Evolutionary conservation across 2,329 filamentous ascomycete species (phyloP).

Genomic region (Arthrobotrys musiformis): DNA sequence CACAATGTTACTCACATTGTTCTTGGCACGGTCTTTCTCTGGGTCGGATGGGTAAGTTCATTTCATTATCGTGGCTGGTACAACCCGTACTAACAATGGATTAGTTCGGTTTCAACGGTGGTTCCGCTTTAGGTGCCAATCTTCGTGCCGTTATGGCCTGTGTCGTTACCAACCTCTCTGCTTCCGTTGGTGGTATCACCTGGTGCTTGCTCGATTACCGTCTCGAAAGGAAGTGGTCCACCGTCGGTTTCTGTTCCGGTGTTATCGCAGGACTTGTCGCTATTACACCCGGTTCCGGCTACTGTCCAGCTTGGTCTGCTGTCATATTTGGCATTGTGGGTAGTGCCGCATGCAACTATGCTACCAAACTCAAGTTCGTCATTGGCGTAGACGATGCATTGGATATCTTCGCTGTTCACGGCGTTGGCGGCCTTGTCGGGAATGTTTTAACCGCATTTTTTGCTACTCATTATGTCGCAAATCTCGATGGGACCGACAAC

Average conservation of each 20-base stretch:
- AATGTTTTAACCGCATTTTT: conserved; percentile 85
- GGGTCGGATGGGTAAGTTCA: conserved; percentile 78
- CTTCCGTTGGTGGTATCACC: conserved; percentile 83
- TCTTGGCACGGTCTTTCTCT: conserved; percentile 90
- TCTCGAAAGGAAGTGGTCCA: conserved; percentile 90
- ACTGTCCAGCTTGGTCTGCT: conserved; percentile 83
- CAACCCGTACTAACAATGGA: not conserved
- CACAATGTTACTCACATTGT: conserved; percentile 95
- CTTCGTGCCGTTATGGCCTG: conserved; percentile 87
- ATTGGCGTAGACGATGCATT: conserved; percentile 83
- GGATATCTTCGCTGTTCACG: conserved; percentile 88
- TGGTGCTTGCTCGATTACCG: conserved; percentile 92
- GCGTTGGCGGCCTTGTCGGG: conserved; percentile 79
- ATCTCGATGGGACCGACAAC: conserved; percentile 74
- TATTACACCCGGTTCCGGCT: conserved; percentile 83
- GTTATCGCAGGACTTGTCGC: conserved; percentile 87
- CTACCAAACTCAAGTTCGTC: conserved; percentile 88
- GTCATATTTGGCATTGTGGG: conserved; percentile 81
- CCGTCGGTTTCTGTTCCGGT: conserved; percentile 91
- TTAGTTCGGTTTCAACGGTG: conserved; percentile 87
- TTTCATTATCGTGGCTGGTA: not conserved
- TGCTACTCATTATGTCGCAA: conserved; percentile 84
- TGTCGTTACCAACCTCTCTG: conserved; percentile 84
- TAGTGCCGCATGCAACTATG: conserved; percentile 84
- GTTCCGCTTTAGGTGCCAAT: conserved; percentile 82